Base-by-base conservation (phyloP, 805 yeast genomes). In the Kockiozyma suomiensis region DNA sequence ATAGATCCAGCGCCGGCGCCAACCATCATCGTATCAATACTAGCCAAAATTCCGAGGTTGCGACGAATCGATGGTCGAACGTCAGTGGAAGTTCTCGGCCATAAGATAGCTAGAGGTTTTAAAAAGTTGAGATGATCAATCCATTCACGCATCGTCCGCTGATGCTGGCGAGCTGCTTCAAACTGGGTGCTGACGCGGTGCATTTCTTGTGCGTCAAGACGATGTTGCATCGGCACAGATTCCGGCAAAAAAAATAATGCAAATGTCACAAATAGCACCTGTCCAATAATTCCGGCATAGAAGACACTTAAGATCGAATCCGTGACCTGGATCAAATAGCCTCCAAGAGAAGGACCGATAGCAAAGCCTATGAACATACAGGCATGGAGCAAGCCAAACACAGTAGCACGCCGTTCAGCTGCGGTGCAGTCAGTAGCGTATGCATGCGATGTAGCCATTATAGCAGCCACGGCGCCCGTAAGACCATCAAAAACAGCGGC, bases 351-450 rank as follows among this genome's bases (percentile, higher is more conserved):
- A 10, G 71, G 72, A 5, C 72, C 73, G 17, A 66, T 15, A 4
- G 73, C 74, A 48, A 67, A 43, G 32, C 59, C 59, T 8, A 58
- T 66, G 58, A 68, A 71, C 50, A 70, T n/a, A 41, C 64, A 57
- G 7, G 72, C 68, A 33, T 70, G 71, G 25, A 70, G 45, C 8
- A 61, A 30, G 5, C 70, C 69, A 63, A 77, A 68, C 51, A 69
- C 73, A 12, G 66, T 47, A 4, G 73, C 70, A 62, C 96, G 75
- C 56, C 81, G 78, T 35, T 76, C 78, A 0, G 88, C 81, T 21
- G 84, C 86, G 5, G 85, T 85, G 41, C 89, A 83, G 74, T 90
- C 97, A 3, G 90, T 78, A 17, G 88, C 79, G 69, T 89, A 90
- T 61, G 92, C 82, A 69, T 85, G 85, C 12, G 83, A 75, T 32